phyloP scores from a whole-genome alignment of 2,329 filamentous ascomycete genomes.

The Botryosphaeria dothidea region DNA sequence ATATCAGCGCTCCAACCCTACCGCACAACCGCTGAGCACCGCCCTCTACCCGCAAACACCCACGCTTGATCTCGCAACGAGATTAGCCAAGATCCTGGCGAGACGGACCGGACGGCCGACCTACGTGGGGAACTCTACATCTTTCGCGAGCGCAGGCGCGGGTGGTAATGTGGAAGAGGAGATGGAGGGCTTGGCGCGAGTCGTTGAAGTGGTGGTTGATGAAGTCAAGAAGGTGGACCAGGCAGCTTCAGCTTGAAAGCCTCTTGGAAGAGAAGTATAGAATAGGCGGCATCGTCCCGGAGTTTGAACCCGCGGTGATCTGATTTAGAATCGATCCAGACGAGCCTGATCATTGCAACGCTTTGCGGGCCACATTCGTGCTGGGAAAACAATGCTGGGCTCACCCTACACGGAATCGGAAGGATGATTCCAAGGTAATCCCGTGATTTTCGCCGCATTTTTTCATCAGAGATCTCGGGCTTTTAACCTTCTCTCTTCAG shows the following conservation, averaged over 20 bases:
- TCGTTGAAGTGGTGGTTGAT: conserved; percentile 68
- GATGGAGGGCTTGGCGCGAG: conserved; percentile 79
- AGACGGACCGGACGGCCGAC: conserved; percentile 70
- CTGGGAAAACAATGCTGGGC: no score
- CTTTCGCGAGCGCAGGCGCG: conserved; percentile 65
- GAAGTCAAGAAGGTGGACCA: conserved; percentile 42
- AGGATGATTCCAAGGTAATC: no score
- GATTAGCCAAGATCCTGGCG: conserved; percentile 82
- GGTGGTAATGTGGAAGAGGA: conserved; percentile 89
- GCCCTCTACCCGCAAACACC: conserved; percentile 73
- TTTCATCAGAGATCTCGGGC: no score
- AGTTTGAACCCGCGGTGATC: no score
- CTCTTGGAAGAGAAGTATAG: no score
- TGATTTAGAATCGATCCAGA: no score
- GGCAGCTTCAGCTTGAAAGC: neutral
- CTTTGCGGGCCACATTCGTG: no score
- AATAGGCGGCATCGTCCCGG: no score
- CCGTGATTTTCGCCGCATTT: no score
- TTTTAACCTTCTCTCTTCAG: no score
- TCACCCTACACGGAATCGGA: no score
- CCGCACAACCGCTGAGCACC: conserved; percentile 70
- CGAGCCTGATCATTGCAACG: no score
- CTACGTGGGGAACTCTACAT: conserved; percentile 90
- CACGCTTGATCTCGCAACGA: conserved; percentile 82
- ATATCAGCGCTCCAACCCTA: conserved; percentile 32